Evolutionary conservation across 306 rosid genomes (phyloP).

Genomic region (Casuarina equisetifolia): DNA sequence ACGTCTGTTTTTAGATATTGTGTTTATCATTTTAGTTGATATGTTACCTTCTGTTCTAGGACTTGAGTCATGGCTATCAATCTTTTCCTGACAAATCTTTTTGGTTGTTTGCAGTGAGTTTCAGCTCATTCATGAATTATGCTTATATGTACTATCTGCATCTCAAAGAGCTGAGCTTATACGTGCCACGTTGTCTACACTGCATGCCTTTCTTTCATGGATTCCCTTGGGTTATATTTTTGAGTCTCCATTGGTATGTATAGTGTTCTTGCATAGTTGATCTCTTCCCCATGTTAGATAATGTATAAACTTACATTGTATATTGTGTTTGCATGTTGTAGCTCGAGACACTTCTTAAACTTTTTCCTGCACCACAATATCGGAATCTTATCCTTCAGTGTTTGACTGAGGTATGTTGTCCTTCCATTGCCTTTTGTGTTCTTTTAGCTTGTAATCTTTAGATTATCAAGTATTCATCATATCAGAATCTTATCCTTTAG

Average conservation of each 20-base stretch:
- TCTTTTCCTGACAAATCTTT: conserved; percentile 23
- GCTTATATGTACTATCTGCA: conserved; percentile 90
- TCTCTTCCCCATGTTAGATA: conserved; percentile 5
- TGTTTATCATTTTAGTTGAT: not conserved
- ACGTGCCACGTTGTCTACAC: conserved; percentile 84
- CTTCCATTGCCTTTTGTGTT: not conserved
- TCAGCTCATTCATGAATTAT: conserved; percentile 97
- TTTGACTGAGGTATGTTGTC: conserved; percentile 70
- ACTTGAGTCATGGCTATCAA: not conserved
- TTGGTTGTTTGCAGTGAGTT: conserved; percentile 77
- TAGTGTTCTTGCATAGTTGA: conserved; percentile 17
- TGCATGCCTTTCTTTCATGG: conserved; percentile 98
- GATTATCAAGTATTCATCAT: not conserved
- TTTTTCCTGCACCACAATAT: conserved; percentile 82
- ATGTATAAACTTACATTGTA: not conserved
- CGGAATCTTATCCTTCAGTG: conserved; percentile 91
- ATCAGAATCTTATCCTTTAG: too few relatives aligned
- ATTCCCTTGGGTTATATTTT: conserved; percentile 97
- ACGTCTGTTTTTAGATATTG: not conserved
- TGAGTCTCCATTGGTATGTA: conserved; percentile 88
- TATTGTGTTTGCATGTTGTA: conserved; percentile 5
- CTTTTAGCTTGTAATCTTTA: not conserved
- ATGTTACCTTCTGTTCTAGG: too few relatives aligned
- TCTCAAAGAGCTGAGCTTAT: conserved; percentile 94
- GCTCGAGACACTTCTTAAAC: conserved; percentile 93